Conservation (phyloP, 345 rosid species). For the Pistacia integerrima region DNA sequence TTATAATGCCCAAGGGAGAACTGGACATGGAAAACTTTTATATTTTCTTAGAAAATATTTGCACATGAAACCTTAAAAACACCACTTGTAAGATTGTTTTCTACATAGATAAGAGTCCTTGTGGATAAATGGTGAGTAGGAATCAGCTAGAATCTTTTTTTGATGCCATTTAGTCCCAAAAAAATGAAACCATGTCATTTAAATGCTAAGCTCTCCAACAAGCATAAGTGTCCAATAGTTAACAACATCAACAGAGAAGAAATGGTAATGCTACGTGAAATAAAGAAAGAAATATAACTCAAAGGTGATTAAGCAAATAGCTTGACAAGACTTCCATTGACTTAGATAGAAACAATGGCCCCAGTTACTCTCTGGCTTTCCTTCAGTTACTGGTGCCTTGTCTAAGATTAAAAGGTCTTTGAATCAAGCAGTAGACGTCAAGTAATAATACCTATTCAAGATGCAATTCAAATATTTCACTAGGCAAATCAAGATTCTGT, state of each 20-base stretch:
- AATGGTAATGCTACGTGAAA: neutral
- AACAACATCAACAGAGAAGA: neutral
- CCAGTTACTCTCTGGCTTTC: neutral
- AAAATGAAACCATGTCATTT: neutral
- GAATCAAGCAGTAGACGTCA: no score
- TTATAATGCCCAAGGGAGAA: no score
- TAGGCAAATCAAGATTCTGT: neutral
- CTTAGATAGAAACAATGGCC: neutral
- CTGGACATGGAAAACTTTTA: neutral
- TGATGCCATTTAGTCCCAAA: no score
- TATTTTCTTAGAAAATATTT: no score
- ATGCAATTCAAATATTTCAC: neutral
- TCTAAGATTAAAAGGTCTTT: neutral
- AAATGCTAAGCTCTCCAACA: neutral
- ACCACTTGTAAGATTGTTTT: no score
- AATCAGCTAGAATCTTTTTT: neutral
- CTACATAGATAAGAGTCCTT: neutral
- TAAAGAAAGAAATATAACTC: neutral
- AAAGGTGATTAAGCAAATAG: neutral
- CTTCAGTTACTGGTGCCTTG: neutral
- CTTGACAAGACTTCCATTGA: neutral
- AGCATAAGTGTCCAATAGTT: neutral
- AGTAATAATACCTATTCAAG: neutral
- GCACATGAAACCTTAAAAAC: neutral
- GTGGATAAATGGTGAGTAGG: neutral